phyloP scores from a whole-genome alignment of 2,329 filamentous ascomycete species.

The Endoconidiophora laricicola region DNA sequence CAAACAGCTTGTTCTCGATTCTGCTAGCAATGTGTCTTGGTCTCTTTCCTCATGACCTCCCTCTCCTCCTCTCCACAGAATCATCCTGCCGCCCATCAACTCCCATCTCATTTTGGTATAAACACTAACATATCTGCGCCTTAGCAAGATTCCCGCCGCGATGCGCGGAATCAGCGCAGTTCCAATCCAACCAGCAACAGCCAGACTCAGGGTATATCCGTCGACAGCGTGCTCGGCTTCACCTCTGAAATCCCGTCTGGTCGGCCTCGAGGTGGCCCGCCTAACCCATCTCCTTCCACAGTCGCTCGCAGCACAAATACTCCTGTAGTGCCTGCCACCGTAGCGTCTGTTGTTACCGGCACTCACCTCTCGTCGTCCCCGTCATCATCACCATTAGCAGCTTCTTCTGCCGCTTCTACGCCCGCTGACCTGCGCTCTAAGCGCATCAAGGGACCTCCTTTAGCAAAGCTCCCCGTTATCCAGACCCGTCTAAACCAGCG shows the following conservation, averaged over 20 bases:
- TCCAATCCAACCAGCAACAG: not conserved
- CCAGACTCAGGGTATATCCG: conserved; percentile 43
- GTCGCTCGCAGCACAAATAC: conserved; percentile 19
- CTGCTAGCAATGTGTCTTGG: too few relatives aligned
- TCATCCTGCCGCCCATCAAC: too few relatives aligned
- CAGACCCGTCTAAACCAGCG: conserved; percentile 34
- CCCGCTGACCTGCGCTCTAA: conserved; percentile 9
- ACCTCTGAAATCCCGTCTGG: conserved; percentile 90
- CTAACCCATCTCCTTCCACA: conserved; percentile 26
- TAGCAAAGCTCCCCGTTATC: conserved; percentile 17
- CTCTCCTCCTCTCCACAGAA: too few relatives aligned
- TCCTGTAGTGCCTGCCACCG: conserved; percentile 6
- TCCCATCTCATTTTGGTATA: not conserved
- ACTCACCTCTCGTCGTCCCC: conserved; percentile 12
- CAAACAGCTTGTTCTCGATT: too few relatives aligned
- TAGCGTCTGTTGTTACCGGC: conserved; percentile 18
- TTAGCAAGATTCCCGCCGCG: conserved; percentile 6
- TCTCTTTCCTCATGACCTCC: too few relatives aligned
- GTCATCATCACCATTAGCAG: conserved; percentile 21
- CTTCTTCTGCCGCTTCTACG: not conserved
- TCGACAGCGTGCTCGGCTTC: conserved; percentile 90
- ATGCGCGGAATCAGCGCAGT: not conserved
- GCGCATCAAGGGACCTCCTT: conserved; percentile 9
- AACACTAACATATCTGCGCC: not conserved
- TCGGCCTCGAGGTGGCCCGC: conserved; percentile 57